These are phyloP conservation scores for Geosmithia putterillii DNA, from an alignment of 2,329 filamentous ascomycete species.

Conservation along the genomic window DNA sequence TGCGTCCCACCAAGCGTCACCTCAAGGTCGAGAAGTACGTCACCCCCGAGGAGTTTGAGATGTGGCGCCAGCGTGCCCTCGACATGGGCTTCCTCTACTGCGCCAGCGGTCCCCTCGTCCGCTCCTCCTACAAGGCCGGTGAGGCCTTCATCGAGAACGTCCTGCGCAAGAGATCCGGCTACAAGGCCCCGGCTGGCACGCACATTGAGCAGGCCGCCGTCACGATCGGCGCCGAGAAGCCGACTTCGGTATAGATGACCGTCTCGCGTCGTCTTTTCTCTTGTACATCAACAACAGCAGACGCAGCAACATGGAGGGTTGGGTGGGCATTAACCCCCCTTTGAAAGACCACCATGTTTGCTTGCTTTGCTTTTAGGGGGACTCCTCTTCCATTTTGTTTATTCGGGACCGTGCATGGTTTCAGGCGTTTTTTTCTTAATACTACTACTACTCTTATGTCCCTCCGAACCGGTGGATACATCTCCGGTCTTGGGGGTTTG, in stretches of 20 bases:
- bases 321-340: too few species aligned
- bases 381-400: not conserved
- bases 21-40: constrained; percentile 96
- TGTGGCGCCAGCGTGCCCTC: constrained; percentile 79
- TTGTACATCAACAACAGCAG: not conserved
- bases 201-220: constrained; percentile 26
- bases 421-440: not conserved
- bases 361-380: not conserved
- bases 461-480: not conserved
- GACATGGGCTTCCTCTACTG: constrained; percentile 97
- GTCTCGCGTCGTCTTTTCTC: not conserved
- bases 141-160: constrained; percentile 99
- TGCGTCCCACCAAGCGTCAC: constrained; percentile 96
- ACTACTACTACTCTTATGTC: not conserved
- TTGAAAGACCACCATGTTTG: too few species aligned
- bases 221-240: constrained; percentile 16
- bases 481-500: not conserved
- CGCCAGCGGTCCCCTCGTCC: constrained; percentile 82
- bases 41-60: constrained; percentile 79
- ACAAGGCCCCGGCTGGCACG: constrained; percentile 19
- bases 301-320: too few species aligned
- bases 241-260: constrained; percentile 2
- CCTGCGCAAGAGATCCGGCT: constrained; percentile 62
- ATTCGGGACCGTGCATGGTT: not conserved
- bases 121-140: constrained; percentile 94